These are phyloP conservation scores for Coemansia sp. DNA, from an alignment of 192 early-diverging fungal genomes.

Conservation along the genomic window DNA sequence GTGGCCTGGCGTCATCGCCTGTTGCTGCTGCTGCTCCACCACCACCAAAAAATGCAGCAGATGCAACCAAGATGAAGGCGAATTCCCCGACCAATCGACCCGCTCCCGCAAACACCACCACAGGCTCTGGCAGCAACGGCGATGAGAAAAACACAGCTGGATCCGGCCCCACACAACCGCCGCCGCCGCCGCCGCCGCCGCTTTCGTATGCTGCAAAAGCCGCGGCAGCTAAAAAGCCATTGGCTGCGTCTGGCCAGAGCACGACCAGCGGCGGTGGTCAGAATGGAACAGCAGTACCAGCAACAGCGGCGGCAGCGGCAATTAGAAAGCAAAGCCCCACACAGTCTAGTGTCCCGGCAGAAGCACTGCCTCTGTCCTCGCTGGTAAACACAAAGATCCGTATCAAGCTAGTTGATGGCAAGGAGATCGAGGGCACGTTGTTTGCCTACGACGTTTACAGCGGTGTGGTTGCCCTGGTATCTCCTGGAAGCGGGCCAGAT, in stretches of 20 bases:
- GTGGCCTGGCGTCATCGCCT: slow-evolving; percentile 1
- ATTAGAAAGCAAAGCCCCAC: slow-evolving; percentile 10
- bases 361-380: slow-evolving; percentile 22
- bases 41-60: slow-evolving; percentile 9
- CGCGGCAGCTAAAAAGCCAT: slow-evolving; percentile 30
- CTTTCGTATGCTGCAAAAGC: slow-evolving; percentile 47
- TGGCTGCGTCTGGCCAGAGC: background rate
- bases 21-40: background rate
- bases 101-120: background rate
- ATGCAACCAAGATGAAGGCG: slow-evolving; percentile 43
- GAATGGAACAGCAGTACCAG: slow-evolving; percentile 5
- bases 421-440: slow-evolving; percentile 29
- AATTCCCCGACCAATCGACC: slow-evolving; percentile 15
- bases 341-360: slow-evolving; percentile 6
- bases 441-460: slow-evolving; percentile 53
- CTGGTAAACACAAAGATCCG: slow-evolving; percentile 28
- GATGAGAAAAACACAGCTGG: slow-evolving; percentile 4
- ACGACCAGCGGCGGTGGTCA: background rate
- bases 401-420: slow-evolving; percentile 28
- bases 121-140: background rate
- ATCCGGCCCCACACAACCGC: background rate
- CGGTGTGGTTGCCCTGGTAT: slow-evolving; percentile 39
- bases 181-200: too few species aligned
- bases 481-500: slow-evolving; percentile 4
- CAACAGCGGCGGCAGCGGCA: background rate